A percentile compares a stretch with the other conserved stretches of the same genome.
Evolutionary conservation across 768 basidiomycete genomes (phyloP).

Genomic region (Podaxis carcinomalis): DNA sequence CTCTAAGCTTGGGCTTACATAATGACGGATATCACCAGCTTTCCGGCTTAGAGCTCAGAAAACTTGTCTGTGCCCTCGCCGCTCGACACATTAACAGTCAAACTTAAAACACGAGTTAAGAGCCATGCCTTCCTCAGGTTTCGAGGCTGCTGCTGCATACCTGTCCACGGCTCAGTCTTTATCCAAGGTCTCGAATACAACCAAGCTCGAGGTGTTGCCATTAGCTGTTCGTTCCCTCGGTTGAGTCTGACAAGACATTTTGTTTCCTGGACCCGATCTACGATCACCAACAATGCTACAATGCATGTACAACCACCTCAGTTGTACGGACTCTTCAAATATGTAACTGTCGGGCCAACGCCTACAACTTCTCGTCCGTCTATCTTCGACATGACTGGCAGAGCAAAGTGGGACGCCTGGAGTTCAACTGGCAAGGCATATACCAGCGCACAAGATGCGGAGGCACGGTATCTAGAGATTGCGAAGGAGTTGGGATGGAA

Average conservation of each 20-base stretch:
- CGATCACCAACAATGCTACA: background rate
- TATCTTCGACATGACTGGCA: slow-evolving; percentile 72
- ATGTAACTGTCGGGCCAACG: slow-evolving; percentile 49
- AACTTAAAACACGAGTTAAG: background rate
- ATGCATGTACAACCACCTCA: slow-evolving; percentile 25
- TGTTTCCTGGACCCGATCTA: background rate
- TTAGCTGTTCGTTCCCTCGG: slow-evolving; percentile 20
- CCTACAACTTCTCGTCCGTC: slow-evolving; percentile 64
- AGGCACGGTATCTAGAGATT: slow-evolving; percentile 63
- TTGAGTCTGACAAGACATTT: slow-evolving; percentile 9
- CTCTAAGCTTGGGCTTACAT: slow-evolving; percentile 8
- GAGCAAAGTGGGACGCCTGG: slow-evolving; percentile 92
- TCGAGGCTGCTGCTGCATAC: slow-evolving; percentile 61
- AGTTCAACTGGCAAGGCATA: slow-evolving; percentile 45
- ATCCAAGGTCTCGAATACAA: slow-evolving; percentile 49
- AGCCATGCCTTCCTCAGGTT: slow-evolving; percentile 31
- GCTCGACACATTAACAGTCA: background rate
- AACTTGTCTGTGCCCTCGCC: background rate
- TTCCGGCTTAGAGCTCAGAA: background rate
- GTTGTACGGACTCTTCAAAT: slow-evolving; percentile 87
- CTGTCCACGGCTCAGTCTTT: slow-evolving; percentile 54
- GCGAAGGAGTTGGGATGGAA: slow-evolving; percentile 73
- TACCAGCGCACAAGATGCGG: slow-evolving; percentile 40
- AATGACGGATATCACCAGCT: slow-evolving; percentile 1
- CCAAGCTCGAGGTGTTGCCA: slow-evolving; percentile 69